Base-by-base conservation (phyloP, 108 stramenopile species). In the Parmales sp. region DNA sequence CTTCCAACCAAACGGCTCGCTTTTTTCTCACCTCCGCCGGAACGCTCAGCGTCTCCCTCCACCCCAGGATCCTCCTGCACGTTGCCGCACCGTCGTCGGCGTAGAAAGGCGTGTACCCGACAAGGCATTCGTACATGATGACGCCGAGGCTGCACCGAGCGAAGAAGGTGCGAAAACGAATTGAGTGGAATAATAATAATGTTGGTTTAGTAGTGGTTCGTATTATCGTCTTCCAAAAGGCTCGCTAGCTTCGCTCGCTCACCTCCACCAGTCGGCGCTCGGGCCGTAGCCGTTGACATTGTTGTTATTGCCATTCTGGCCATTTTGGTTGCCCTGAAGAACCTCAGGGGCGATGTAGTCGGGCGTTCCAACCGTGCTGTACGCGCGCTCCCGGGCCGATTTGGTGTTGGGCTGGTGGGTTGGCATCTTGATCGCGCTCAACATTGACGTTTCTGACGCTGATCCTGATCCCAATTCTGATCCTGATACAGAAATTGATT, bases 341-440 rank as follows among this genome's bases (percentile, higher is more conserved):
- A 98, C 98, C 70, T 99, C 99, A 8, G 97, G 98, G 6, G 97
- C 98, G 72, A 99, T 99, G 82, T 99, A 99, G 72, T 99, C 99
- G 2, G 97, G 97, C 23, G 99, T 99, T 0, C 99, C 99, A 19
- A 98, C 97, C 0, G 96, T 98, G 19, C 93, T 94, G 72, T 94
- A 97, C 0, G 96, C 99, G 69, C 96, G 91, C 75, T 93, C 90
- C 46, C 94, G 83, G 28, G 88, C 79, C 0, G 86, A 84, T 67
- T 91, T 91, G 7, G 66, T 41, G 46, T 29, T n/a, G 0, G 38
- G 65, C 36, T 39, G 22, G 11, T 26, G 64, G 31, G 39, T 25
- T 26, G 65, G 48, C 45, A 9, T 9, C 64, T 1, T 38, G 5
- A 39, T 22, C 9, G 3, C 54, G 25, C 16, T 18, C 11, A 37